Evolutionary conservation across 805 yeast genomes (phyloP), one percentile per base, ranked within the genome.

Genomic region (Candida ulmi): DNA sequence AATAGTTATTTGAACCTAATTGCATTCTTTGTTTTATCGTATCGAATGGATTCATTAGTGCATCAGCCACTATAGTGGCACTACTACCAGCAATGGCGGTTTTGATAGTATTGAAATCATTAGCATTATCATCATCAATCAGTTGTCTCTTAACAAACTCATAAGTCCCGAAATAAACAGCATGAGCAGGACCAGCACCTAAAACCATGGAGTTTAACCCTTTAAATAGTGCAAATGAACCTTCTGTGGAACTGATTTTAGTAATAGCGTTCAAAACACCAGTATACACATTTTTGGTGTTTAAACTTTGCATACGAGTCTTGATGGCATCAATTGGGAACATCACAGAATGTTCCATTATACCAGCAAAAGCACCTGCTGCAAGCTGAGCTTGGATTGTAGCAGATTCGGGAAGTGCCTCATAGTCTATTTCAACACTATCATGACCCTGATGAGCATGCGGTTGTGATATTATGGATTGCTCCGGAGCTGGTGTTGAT

Each of bases 161-260:
- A 62, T 88, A 93, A 4, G 93, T 95, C n/a, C 90, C 80, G 60
- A 88, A 91, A 63, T 93, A 91, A 7, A 93, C 83, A 4, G 98
- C 98, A 65, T 91, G 99, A 3, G 98, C 97, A 3, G 99, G 99
- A 7, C 99, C 99, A n/a, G 99, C 97, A 29, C 99, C 99, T 45
- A 91, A 58, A 3, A 88, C 80, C 43, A 93, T 95, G 1, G 96
- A 84, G 18, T 88, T 80, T 15, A 91, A 86, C 40, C 99, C 99
- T 56, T 95, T 73, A 95, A 97, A 91, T 23, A 93, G 72, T 1
- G 95, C 85, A 38, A 76, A 57, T 6, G 91, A 83, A 2, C 99
- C 99, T 61, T 91, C 98, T 15, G 83, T 71, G 13, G 95, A 74
- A n/a, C 86, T 72, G 41, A 93, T 88, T 51, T 74, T 73, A 17